These are phyloP conservation scores for Boletus vermiculosoides DNA, from an alignment of 768 basidiomycete species.

Conservation along the genomic window DNA sequence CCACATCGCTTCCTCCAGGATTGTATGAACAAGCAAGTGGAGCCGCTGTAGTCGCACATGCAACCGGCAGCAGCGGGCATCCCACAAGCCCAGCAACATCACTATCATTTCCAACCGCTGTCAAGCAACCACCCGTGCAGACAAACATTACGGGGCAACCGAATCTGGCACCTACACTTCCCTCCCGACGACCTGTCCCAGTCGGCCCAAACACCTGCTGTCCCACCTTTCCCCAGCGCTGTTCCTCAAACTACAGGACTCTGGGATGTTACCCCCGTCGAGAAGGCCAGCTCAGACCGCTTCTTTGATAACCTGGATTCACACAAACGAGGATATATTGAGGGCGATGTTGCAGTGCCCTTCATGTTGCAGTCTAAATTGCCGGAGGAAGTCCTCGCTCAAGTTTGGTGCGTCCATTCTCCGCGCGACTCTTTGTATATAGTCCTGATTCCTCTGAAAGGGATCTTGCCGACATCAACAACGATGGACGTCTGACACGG, in stretches of 20 bases:
- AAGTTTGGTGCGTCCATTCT: conserved; percentile 73
- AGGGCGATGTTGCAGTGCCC: conserved; percentile 91
- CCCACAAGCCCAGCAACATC: conserved; percentile 57
- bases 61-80: conserved; percentile 58
- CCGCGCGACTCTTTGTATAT: background rate
- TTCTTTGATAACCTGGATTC: conserved; percentile 84
- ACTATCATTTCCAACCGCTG: conserved; percentile 41
- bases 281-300: conserved; percentile 74
- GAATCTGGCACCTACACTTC: conserved; percentile 22
- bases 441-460: conserved; percentile 39
- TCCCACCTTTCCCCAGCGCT: conserved; percentile 31
- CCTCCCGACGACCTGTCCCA: conserved; percentile 22
- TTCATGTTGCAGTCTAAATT: conserved; percentile 93
- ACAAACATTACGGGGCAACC: conserved; percentile 47
- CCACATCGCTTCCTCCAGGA: conserved; percentile 73
- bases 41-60: conserved; percentile 42
- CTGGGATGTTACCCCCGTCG: conserved; percentile 84
- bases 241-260: conserved; percentile 29
- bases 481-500: conserved; percentile 80
- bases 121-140: conserved; percentile 64
- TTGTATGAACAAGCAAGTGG: conserved; percentile 81
- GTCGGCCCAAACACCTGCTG: conserved; percentile 18
- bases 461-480: conserved; percentile 91
- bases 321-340: conserved; percentile 73
- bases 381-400: conserved; percentile 79